Conservation (phyloP, 2,329 filamentous ascomycete genomes). For the Aureobasidium melanogenum region DNA sequence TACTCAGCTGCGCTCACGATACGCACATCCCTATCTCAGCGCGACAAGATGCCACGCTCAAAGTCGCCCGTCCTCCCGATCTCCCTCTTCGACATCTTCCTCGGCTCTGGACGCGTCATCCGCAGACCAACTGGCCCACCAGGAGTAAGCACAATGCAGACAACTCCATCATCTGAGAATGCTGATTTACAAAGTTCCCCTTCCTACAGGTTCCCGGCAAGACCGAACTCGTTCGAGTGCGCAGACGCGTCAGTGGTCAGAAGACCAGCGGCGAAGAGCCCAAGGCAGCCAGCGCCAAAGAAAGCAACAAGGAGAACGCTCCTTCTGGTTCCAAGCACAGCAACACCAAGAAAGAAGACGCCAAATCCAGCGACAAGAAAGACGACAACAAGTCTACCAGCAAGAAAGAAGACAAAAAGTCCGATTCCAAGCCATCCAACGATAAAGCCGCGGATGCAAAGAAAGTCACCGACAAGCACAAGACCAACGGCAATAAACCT, state of each 20-base stretch:
- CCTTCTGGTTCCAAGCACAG: not conserved
- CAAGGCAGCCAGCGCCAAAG: not conserved
- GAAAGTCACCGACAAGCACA: not conserved
- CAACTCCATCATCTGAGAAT: not conserved
- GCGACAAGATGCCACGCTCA: not conserved
- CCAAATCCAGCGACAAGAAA: not conserved
- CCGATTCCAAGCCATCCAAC: not conserved
- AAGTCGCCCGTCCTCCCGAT: not conserved
- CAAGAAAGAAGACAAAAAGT: not conserved
- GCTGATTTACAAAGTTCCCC: conserved; percentile 3
- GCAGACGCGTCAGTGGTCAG: not conserved
- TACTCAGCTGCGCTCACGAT: not conserved
- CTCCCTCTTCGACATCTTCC: conserved; percentile 12
- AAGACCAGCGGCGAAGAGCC: not conserved
- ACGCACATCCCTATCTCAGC: not conserved
- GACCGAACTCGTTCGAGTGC: not conserved
- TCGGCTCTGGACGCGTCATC: conserved; percentile 7
- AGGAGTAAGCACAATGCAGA: conserved; percentile 1
- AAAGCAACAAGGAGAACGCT: not conserved
- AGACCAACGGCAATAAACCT: not conserved
- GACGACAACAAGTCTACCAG: not conserved
- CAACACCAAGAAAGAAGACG: not conserved
- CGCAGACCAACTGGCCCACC: conserved; percentile 1
- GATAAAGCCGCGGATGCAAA: not conserved
- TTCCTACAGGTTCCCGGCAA: not conserved